Conservation (phyloP, 345 rosid genomes). For the Stellera chamaejasme region DNA sequence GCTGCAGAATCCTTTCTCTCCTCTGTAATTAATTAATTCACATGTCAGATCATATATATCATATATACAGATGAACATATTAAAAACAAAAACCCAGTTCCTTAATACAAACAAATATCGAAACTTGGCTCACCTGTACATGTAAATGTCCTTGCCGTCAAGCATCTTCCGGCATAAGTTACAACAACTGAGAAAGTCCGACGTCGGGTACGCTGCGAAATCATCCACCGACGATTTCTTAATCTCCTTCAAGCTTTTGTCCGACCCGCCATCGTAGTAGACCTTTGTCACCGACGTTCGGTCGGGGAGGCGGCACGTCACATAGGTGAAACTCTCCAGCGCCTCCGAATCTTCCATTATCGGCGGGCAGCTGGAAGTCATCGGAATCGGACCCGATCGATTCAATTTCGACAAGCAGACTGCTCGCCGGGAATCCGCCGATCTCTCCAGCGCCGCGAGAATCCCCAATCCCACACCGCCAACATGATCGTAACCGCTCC, state of each 20-base stretch:
- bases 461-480: slow-evolving; percentile 80
- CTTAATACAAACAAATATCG: too few species aligned
- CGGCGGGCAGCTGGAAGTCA: slow-evolving; percentile 19
- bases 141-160: slow-evolving; percentile 64
- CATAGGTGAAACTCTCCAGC: slow-evolving; percentile 56
- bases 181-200: slow-evolving; percentile 58
- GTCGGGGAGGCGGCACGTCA: slow-evolving; percentile 42
- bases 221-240: slow-evolving; percentile 23
- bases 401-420: slow-evolving; percentile 17
- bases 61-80: too few species aligned
- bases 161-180: slow-evolving; percentile 62
- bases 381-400: slow-evolving; percentile 31
- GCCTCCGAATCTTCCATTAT: slow-evolving; percentile 23
- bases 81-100: too few species aligned
- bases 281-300: slow-evolving; percentile 40
- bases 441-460: slow-evolving; percentile 64
- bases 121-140: slow-evolving; percentile 54
- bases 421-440: slow-evolving; percentile 19
- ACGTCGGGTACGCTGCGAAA: slow-evolving; percentile 27
- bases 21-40: slow-evolving; percentile 28
- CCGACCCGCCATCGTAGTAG: slow-evolving; percentile 32
- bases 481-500: slow-evolving; percentile 27
- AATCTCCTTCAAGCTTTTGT: slow-evolving; percentile 10
- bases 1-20: slow-evolving; percentile 87
- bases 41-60: too few species aligned